These are phyloP conservation scores for Diplogelasinospora grovesii DNA, from an alignment of 495 filamentous ascomycete species.

Conservation along the genomic window DNA sequence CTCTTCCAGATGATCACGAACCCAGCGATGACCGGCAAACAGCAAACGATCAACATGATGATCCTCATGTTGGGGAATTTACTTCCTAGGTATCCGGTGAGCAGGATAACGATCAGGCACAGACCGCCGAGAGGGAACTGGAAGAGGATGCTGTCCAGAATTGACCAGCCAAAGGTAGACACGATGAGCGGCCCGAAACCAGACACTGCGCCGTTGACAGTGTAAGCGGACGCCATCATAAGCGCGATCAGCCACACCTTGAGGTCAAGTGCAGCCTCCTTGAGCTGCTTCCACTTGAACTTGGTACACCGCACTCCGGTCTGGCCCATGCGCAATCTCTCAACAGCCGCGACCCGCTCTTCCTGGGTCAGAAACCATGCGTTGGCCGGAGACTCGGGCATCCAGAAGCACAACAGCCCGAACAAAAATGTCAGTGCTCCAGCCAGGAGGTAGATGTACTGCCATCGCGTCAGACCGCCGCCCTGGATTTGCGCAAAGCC, in stretches of 20 bases:
- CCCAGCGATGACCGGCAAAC: constrained; percentile 66
- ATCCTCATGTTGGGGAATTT: constrained; percentile 57
- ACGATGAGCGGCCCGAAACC: constrained; percentile 72
- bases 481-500: constrained; percentile 56
- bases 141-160: constrained; percentile 60
- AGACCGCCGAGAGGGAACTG: constrained; percentile 67
- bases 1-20: constrained; percentile 70
- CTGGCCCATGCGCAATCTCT: constrained; percentile 56
- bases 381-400: constrained; percentile 70
- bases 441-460: constrained; percentile 74
- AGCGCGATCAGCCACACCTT: constrained; percentile 51
- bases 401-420: constrained; percentile 44
- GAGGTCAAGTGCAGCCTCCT: constrained; percentile 53
- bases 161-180: constrained; percentile 62
- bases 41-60: constrained; percentile 55
- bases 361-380: constrained; percentile 64
- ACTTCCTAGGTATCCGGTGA: constrained; percentile 56
- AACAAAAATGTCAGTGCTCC: constrained; percentile 48
- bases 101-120: constrained; percentile 56
- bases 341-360: constrained; percentile 60
- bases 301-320: constrained; percentile 60
- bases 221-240: constrained; percentile 56
- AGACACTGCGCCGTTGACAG: constrained; percentile 68
- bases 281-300: constrained; percentile 29
- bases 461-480: constrained; percentile 42